Conservation (phyloP, 1,139 yeast genomes). For the Keqinozyma sinolaborantium region DNA sequence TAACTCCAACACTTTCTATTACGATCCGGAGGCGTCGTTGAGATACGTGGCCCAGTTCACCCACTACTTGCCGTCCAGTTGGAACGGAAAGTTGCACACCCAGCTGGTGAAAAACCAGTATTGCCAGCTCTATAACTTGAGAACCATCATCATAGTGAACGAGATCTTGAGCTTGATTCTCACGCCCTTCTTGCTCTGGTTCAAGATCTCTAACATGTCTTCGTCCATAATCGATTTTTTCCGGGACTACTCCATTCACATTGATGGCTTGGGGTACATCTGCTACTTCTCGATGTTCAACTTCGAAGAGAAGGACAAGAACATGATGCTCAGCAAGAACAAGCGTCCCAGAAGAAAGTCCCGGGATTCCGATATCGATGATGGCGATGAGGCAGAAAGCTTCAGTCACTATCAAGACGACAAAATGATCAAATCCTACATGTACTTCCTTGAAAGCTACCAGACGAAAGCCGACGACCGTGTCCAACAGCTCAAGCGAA, state of each 20-base stretch:
- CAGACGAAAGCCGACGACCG: constrained; percentile 21
- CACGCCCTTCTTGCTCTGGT: constrained; percentile 87
- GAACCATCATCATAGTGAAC: constrained; percentile 65
- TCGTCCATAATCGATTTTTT: constrained; percentile 85
- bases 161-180: constrained; percentile 79
- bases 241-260: constrained; percentile 82
- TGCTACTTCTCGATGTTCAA: constrained; percentile 94
- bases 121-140: constrained; percentile 71
- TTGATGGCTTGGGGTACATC: constrained; percentile 92
- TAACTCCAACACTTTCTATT: constrained; percentile 39
- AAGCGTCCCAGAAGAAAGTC: constrained; percentile 21
- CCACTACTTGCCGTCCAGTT: constrained; percentile 80
- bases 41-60: constrained; percentile 79
- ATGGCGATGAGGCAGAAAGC: constrained; percentile 32
- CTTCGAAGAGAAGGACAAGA: constrained; percentile 57
- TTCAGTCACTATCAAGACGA: constrained; percentile 56
- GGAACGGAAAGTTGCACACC: constrained; percentile 85
- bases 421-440: constrained; percentile 87
- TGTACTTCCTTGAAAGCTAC: constrained; percentile 83
- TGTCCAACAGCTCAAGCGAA: constrained; percentile 1
- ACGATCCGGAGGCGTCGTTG: constrained; percentile 87
- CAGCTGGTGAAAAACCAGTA: constrained; percentile 81
- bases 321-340: constrained; percentile 38
- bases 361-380: constrained; percentile 25
- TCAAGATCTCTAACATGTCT: constrained; percentile 67